Conservation (phyloP, 768 basidiomycete species). For the Lactarius deliciosus region DNA sequence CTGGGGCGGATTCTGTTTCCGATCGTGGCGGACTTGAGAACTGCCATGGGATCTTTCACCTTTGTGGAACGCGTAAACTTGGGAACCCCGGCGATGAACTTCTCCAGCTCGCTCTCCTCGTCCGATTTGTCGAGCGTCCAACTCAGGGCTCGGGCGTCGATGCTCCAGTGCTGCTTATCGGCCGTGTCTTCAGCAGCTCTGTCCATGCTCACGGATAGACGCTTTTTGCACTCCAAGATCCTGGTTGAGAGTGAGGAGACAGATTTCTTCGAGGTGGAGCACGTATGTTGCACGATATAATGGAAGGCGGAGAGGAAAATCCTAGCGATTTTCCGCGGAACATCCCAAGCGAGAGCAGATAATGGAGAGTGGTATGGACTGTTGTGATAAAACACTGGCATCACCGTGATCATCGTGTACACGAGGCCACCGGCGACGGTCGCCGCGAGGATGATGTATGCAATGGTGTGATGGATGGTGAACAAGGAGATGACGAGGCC, state of each 20-base stretch:
- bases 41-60: background rate
- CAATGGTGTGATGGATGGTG: constrained; percentile 17
- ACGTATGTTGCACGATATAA: background rate
- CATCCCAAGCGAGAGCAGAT: constrained; percentile 2
- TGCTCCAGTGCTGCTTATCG: background rate
- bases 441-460: constrained; percentile 1
- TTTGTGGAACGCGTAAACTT: background rate
- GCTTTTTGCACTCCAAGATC: background rate
- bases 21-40: background rate
- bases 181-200: background rate
- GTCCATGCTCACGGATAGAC: background rate
- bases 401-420: constrained; percentile 14
- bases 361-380: constrained; percentile 19
- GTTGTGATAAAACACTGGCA: constrained; percentile 11
- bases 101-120: constrained; percentile 13
- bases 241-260: background rate
- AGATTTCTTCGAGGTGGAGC: rapidly evolving
- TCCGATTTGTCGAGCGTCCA: constrained; percentile 20
- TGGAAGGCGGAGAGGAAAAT: background rate
- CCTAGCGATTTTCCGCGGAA: background rate
- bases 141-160: constrained; percentile 3
- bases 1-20: background rate
- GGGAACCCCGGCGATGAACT: constrained; percentile 16
- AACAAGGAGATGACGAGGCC: constrained; percentile 24
- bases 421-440: background rate